Base-by-base conservation (phyloP, 1,139 yeast genomes). In the Suhomyces choctaworum region DNA sequence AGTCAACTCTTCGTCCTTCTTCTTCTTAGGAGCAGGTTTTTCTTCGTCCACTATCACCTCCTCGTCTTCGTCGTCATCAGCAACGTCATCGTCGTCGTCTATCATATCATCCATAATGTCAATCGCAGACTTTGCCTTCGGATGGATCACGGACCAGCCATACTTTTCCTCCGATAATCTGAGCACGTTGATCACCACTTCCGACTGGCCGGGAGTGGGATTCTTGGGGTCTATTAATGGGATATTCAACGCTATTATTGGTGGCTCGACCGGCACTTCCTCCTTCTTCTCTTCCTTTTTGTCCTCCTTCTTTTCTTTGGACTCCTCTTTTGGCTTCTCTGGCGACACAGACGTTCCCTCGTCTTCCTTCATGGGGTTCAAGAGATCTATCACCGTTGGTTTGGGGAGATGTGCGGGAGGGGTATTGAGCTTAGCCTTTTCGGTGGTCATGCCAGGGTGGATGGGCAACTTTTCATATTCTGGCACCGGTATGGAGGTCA, bases 81-180 rank as follows among this genome's bases (percentile, higher is more conserved):
- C 77, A 12, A 65, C 82, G 19, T 78, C 86, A 5, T 73, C 79
- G 19, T 71, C 83, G 24, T 76, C 80, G 26, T 76, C 82, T 24
- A 74, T 75, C 47, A 74, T 75, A 40, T 78, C 86, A 45, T 78
- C 85, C 57, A 78, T 71, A 28, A 81, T 56, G 37, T 79, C 87
- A 40, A 77, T 67, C 7, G 80, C 77, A 26, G 79, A 67, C 39
- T 73, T 73, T 2, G 83, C 82, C 48, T 76, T 78, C 8, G 87
- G 95, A 51, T 81, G 94, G 37, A 85, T 66, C 3, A 73, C 75
- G 15, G 80, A 78, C 76, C 82, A 83, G 2, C 96, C 96, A 58
- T 87, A 89, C 58, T 85, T 85, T 36, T 85, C 90, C 53, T 89
- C 96, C 3, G 95, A 85, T 39, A 88, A 62, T 48, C 82, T 80